Evolutionary conservation across 2,329 filamentous ascomycete species (phyloP), one percentile per base, ranked within the genome.

Genomic region (Talaromyces sp.): DNA sequence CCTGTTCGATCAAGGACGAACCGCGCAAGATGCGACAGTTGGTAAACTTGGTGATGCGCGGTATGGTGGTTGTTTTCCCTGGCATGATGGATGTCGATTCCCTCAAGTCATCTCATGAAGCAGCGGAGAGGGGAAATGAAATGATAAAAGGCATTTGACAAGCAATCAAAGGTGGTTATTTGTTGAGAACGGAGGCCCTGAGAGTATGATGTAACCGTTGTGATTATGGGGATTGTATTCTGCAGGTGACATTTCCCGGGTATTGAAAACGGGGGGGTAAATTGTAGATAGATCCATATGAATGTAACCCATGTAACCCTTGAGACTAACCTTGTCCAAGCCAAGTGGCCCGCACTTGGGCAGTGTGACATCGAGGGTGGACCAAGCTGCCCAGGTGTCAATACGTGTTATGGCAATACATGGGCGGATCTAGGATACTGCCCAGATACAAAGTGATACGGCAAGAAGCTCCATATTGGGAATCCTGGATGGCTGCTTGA

Each of bases 11-110:
- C 22, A 96, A 79, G 17, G 79, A 67, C 59, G 87, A 81, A 61
- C 84, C 85, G 65, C 84, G 86, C 54, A 93, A 79, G 22, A 96
- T 77, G 46, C 88, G 86, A 70, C 91, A 96, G 76, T 96, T 96
- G 66, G 90, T 94, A 71, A 96, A 89, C 70, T 93, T 94, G 68
- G 89, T 91, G 68, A 96, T 87, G 47, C 79, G 78, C 43, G 72
- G 68, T 13, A 55, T 49, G 10, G 61, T 47, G n/a, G 62, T 51
- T 51, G 69, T 58, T 65, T 74, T 65, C 61, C 72, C 63, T 60
- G 73, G 67, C 70, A 73, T 73, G 56, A 30, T 64, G 60, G 46
- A 20, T 49, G 54, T 47, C 22, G 56, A 22, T 60, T 65, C 50
- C 20, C 44, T 64, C 62, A 53, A 39, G 19, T 39, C 16, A 35